phyloP scores from a whole-genome alignment of 306 rosid genomes.

The Potentilla sterilis region DNA sequence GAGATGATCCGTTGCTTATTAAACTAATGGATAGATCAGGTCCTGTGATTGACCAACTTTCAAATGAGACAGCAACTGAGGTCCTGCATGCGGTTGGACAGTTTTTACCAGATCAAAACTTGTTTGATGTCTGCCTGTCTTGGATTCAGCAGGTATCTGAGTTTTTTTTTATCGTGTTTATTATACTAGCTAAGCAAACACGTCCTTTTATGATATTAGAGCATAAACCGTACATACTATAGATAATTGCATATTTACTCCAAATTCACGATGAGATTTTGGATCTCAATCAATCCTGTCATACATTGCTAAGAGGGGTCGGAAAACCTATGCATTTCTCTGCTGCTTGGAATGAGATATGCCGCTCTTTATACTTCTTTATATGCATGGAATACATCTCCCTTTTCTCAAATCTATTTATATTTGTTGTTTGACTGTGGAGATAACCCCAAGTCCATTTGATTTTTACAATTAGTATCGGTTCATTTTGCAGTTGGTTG shows the following conservation, averaged over 20 bases:
- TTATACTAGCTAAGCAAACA: neutral
- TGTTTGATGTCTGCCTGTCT: conserved; percentile 77
- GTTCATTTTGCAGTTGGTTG: conserved; percentile 64
- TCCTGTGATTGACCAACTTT: conserved; percentile 78
- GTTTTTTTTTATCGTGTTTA: neutral
- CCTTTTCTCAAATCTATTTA: neutral
- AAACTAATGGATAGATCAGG: conserved; percentile 94
- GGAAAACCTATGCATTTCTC: conserved; percentile 2
- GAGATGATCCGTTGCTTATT: conserved; percentile 80
- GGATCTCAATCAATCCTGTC: neutral
- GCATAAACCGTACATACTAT: neutral
- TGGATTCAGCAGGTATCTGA: conserved; percentile 91
- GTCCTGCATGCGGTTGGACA: conserved; percentile 68
- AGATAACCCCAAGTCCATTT: neutral
- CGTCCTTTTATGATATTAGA: too few relatives aligned
- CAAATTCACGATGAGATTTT: neutral
- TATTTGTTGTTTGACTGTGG: neutral
- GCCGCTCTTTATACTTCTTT: neutral
- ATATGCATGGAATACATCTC: neutral
- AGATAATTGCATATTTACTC: neutral
- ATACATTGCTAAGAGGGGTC: neutral
- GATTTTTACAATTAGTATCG: conserved; percentile 7
- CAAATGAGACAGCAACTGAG: conserved; percentile 74
- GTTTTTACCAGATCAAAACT: conserved; percentile 68
- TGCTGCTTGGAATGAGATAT: neutral